Percentiles rank a stretch among this genome's conserved stretches.
These are phyloP conservation scores for Blastobotrys persicus DNA, from an alignment of 1,139 yeast genomes.

Conservation along the genomic window DNA sequence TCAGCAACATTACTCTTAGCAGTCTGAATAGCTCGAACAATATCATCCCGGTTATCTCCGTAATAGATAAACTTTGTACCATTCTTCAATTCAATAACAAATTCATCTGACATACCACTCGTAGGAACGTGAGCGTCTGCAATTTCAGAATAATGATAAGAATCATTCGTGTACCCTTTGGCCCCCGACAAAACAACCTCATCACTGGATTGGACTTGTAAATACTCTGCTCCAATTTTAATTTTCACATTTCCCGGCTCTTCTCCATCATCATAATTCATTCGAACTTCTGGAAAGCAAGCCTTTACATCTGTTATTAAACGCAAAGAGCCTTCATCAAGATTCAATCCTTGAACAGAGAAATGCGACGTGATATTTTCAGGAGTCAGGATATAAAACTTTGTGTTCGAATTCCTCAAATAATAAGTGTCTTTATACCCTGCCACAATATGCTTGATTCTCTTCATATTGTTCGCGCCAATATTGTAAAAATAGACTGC, in stretches of 20 bases:
- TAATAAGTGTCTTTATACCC: constrained; percentile 24
- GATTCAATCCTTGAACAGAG: constrained; percentile 24
- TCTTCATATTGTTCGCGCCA: constrained; percentile 45
- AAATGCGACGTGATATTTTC: constrained; percentile 24
- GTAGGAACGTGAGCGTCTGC: constrained; percentile 49
- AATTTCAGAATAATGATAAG: constrained; percentile 37
- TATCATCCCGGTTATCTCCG: constrained; percentile 25
- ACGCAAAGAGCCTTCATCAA: constrained; percentile 27
- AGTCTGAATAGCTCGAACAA: constrained; percentile 29
- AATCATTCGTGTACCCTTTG: constrained; percentile 32
- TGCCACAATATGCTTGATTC: constrained; percentile 32
- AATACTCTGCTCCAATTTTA: constrained; percentile 66
- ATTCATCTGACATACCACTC: constrained; percentile 50
- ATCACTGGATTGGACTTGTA: constrained; percentile 46
- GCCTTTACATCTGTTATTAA: constrained; percentile 27
- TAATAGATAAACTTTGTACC: constrained; percentile 21
- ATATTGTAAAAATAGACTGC: constrained; percentile 62
- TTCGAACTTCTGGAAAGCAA: constrained; percentile 22
- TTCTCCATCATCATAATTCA: constrained; percentile 12
- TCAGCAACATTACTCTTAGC: constrained; percentile 26
- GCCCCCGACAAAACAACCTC: constrained; percentile 32
- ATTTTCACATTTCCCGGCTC: constrained; percentile 44
- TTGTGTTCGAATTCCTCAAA: constrained; percentile 27
- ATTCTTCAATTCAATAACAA: constrained; percentile 51
- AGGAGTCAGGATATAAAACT: constrained; percentile 29